Percentiles rank a stretch among this genome's conserved stretches.
Conservation (phyloP, 106 monocot species). For the Xerophyta viscosa region DNA sequence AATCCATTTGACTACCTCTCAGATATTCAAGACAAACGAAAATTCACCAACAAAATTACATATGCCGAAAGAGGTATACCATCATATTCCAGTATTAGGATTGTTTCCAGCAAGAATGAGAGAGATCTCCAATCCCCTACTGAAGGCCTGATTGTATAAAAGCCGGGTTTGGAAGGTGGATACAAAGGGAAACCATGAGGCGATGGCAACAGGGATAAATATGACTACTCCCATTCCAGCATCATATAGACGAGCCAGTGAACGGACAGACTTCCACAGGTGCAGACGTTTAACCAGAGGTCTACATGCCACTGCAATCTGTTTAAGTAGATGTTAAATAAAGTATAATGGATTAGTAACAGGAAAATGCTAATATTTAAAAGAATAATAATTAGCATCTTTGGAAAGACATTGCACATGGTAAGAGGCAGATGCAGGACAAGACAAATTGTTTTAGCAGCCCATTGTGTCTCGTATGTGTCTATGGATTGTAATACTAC, state of each 20-base stretch:
- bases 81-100: slow-evolving; percentile 65
- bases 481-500: no score
- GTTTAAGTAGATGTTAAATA: neutral
- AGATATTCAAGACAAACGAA: no score
- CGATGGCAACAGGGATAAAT: slow-evolving; percentile 67
- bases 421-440: no score
- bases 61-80: no score
- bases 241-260: slow-evolving; percentile 84
- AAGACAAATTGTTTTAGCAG: no score
- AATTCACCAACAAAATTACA: no score
- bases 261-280: slow-evolving; percentile 78
- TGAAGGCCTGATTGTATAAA: slow-evolving; percentile 91
- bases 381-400: no score
- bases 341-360: no score
- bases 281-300: slow-evolving; percentile 55
- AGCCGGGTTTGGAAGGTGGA: slow-evolving; percentile 93
- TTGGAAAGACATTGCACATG: no score
- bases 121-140: slow-evolving; percentile 94
- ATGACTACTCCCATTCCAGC: slow-evolving; percentile 93
- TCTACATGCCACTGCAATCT: slow-evolving; percentile 93
- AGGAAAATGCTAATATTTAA: no score
- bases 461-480: no score
- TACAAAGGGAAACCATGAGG: slow-evolving; percentile 91
- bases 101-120: slow-evolving; percentile 96
- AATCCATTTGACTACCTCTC: no score